A percentile compares a stretch with the other conserved stretches of the same genome.
Evolutionary conservation across 257 asterid species (phyloP).

Genomic region (Jaltomata sinuosa): DNA sequence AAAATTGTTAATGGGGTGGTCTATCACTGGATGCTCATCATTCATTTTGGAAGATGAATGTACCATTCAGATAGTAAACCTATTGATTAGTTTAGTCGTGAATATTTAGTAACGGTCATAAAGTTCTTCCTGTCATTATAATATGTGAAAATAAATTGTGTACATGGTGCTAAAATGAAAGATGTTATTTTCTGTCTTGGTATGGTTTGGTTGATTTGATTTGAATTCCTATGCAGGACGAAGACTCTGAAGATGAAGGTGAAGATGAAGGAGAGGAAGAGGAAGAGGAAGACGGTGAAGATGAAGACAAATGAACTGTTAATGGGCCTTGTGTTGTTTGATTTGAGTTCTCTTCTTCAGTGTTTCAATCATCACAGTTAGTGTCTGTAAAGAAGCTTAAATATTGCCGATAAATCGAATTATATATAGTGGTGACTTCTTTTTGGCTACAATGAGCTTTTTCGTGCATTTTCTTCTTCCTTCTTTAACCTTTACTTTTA

Average conservation of each 20-base stretch:
- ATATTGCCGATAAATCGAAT: background rate
- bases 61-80: background rate
- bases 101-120: background rate
- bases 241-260: background rate
- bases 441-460: background rate
- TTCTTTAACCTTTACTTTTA: background rate
- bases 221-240: background rate
- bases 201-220: background rate
- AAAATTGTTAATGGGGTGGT: background rate
- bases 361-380: background rate
- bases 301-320: background rate
- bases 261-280: background rate
- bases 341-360: background rate
- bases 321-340: background rate
- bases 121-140: background rate
- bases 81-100: background rate
- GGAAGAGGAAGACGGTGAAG: background rate
- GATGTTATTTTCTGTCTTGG: background rate
- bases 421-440: background rate
- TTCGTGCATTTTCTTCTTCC: background rate
- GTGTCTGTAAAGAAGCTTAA: background rate
- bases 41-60: background rate
- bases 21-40: background rate
- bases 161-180: background rate
- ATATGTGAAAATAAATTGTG: background rate